phyloP scores from a whole-genome alignment of 768 basidiomycete species.

The Pilatotrama ljubarskyi region DNA sequence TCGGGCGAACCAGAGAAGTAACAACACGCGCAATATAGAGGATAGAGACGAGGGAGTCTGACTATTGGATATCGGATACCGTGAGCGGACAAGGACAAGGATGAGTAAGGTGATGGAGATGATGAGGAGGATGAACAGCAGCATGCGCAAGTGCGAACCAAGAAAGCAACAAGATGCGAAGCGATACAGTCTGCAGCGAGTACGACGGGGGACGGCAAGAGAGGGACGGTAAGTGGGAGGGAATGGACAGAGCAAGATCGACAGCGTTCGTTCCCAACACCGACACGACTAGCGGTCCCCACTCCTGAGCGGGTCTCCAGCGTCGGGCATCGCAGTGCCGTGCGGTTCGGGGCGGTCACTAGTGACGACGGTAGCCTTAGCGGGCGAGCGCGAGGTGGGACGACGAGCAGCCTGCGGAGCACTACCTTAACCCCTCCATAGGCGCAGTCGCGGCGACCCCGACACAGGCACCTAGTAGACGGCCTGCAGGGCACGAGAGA shows the following conservation, averaged over 20 bases:
- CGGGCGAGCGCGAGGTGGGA: not conserved
- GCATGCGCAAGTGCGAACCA: conserved; percentile 10
- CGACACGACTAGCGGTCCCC: not conserved
- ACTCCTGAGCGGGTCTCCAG: conserved; percentile 5
- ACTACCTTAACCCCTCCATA: not conserved
- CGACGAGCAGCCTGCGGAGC: not conserved
- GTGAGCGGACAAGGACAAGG: not conserved
- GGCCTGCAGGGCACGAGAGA: not conserved
- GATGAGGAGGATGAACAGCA: not conserved
- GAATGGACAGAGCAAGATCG: not conserved
- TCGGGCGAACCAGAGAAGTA: not conserved
- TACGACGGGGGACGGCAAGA: not conserved
- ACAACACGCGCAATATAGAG: not conserved
- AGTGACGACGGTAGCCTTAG: not conserved
- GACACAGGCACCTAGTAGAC: not conserved
- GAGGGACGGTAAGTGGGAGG: not conserved
- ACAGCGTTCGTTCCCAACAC: not conserved
- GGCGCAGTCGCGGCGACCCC: not conserved
- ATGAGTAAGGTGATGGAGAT: not conserved
- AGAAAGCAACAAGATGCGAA: conserved; percentile 14
- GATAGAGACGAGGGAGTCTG: not conserved
- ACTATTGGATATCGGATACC: not conserved
- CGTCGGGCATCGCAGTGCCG: no score
- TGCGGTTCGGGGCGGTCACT: not conserved
- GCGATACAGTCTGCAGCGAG: conserved; percentile 13